Base-by-base conservation (phyloP, 2,329 filamentous ascomycete species). In the Botrytis sinoallii region DNA sequence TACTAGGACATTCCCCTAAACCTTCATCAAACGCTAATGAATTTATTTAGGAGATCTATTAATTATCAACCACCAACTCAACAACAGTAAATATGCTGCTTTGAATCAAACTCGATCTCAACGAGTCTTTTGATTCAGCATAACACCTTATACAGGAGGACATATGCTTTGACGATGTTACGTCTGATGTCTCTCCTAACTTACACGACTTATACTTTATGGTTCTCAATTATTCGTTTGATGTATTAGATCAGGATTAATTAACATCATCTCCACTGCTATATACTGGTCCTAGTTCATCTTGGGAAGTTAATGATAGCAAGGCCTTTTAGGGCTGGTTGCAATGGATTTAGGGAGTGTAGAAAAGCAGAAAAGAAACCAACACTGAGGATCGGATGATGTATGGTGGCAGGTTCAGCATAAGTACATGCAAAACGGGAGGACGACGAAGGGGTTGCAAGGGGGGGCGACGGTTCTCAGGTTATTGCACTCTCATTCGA, bases 121-220 rank as follows among this genome's bases (percentile, higher is more conserved):
- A 76, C 74, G 70, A 74, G 74, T 74, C 66, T 76, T 18, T 75
- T 77, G 68, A 75, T 76, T 67, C 74, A 77, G 78, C 76, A 76
- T 74, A 78, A 78, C 73, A 76, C 70, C 75, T 72, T 77, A 76
- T 72, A 75, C 77, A 75, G 59, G 65, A 55, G 40, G 52, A 40
- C 52, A 74, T 75, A 77, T 78, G 77, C 76, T 79, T 78, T 79
- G 75, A 80, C 75, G 79, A 81, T 79, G 76, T 81, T 78, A 81
- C 76, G 80, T 76, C 77, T 79, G 74, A 79, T 78, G 76, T 81
- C 75, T 79, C 76, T 79, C 75, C 57, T 73, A 79, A 75, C 78
- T 65, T 75, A 75, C 46, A 76, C 75, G 78, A 75, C 78, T 65
- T 75, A 75, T 46, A 76, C 75, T 77, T 75, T 76, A 70, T 76